These are phyloP conservation scores for Erodium maritimum DNA, from an alignment of 345 rosid species.

Conservation along the genomic window DNA sequence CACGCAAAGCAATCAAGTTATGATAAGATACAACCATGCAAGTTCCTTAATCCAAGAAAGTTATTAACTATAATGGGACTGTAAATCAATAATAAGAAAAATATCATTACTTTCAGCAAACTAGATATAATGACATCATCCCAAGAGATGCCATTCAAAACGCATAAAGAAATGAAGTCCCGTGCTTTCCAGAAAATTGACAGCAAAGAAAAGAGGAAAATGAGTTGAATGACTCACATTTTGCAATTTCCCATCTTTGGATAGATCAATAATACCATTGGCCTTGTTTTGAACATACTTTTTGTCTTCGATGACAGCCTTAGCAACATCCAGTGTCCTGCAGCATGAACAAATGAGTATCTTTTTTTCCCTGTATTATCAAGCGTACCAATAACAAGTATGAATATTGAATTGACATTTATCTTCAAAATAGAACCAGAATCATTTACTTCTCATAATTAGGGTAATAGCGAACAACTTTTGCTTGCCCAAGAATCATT, in stretches of 20 bases:
- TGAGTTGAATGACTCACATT: conserved; percentile 35
- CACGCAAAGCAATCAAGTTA: no score
- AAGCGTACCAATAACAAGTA: not conserved
- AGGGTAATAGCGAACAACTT: conserved; percentile 72
- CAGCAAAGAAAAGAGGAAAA: conserved; percentile 1
- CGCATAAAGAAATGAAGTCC: no score
- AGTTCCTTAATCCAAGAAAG: no score
- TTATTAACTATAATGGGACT: no score
- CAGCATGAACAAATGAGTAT: conserved; percentile 13
- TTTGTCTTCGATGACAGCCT: conserved; percentile 65
- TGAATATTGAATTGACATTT: not conserved
- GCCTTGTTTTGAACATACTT: conserved; percentile 49
- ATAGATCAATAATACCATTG: conserved; percentile 49
- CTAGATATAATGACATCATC: no score
- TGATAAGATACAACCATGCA: no score
- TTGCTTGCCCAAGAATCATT: conserved; percentile 84
- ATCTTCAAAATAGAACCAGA: not conserved
- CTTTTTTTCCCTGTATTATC: not conserved
- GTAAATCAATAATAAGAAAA: no score
- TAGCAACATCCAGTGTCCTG: conserved; percentile 66
- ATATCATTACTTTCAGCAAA: no score
- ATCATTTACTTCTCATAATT: conserved; percentile 57
- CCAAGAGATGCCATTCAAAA: no score
- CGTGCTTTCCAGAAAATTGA: no score
- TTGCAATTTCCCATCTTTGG: conserved; percentile 53